Conservation (phyloP, 1,284 basidiomycete genomes). For the Pascua sp. region DNA sequence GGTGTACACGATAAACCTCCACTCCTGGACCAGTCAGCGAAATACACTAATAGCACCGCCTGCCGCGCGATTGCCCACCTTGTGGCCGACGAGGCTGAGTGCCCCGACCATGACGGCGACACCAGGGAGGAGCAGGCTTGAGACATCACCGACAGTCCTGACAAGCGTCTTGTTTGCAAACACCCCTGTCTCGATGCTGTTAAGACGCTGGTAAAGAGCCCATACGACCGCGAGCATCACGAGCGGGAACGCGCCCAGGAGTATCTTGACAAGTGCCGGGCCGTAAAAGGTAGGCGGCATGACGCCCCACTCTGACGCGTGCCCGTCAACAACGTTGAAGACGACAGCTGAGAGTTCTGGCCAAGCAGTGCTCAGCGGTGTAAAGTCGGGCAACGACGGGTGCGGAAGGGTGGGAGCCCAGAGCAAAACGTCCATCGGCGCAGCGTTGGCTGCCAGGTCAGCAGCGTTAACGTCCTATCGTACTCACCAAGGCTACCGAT, state of each 20-base stretch:
- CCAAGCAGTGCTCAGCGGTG: conserved; percentile 61
- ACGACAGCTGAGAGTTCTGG: conserved; percentile 76
- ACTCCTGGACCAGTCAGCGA: conserved; percentile 59
- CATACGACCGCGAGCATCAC: conserved; percentile 55
- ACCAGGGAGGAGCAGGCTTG: conserved; percentile 47
- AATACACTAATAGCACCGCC: not conserved
- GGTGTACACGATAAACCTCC: conserved; percentile 89
- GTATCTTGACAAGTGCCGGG: conserved; percentile 70
- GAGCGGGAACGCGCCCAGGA: conserved; percentile 66
- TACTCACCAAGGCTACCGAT: conserved; percentile 59
- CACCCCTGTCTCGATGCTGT: not conserved
- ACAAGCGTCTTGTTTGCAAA: conserved; percentile 7
- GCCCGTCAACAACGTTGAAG: conserved; percentile 85
- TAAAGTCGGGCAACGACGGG: conserved; percentile 33
- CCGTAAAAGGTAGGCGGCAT: conserved; percentile 70
- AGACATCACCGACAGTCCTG: conserved; percentile 16
- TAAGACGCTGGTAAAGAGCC: conserved; percentile 3
- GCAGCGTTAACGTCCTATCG: not conserved
- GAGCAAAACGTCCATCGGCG: conserved; percentile 77
- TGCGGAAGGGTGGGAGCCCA: conserved; percentile 57
- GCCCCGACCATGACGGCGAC: conserved; percentile 59
- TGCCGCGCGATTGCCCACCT: conserved; percentile 45
- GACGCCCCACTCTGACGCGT: conserved; percentile 89
- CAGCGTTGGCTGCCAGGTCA: conserved; percentile 57
- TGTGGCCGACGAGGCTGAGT: conserved; percentile 76